Conservation (phyloP, 345 rosid genomes). For the Passiflora organensis region DNA sequence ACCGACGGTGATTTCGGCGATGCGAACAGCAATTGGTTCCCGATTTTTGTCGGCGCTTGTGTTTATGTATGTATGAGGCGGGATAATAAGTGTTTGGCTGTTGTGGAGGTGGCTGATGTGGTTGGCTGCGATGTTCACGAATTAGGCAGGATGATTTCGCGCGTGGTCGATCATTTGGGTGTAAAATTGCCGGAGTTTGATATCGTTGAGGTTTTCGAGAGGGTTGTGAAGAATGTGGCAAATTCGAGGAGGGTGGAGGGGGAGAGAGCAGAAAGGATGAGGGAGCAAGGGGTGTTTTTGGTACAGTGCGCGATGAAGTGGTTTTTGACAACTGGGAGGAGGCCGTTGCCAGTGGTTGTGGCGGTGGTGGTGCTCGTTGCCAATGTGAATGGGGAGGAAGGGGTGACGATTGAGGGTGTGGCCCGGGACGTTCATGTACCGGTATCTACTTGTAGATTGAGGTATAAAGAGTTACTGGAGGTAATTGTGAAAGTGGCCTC, state of each 20-base stretch:
- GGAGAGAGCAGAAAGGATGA: constrained; percentile 39
- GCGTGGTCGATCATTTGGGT: constrained; percentile 55
- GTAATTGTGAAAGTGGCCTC: constrained; percentile 60
- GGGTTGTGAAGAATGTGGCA: constrained; percentile 27
- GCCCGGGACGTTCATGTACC: constrained; percentile 36
- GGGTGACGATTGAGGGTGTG: constrained; percentile 45
- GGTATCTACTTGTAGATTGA: constrained; percentile 37
- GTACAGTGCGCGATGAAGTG: constrained; percentile 71
- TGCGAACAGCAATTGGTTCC: constrained; percentile 56
- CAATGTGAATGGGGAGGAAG: constrained; percentile 45
- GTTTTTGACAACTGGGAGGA: constrained; percentile 70
- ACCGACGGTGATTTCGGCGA: constrained; percentile 61
- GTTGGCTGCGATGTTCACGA: constrained; percentile 56
- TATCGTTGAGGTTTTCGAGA: constrained; percentile 44
- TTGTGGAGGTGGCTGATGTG: constrained; percentile 39
- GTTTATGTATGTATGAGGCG: constrained; percentile 48
- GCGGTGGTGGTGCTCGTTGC: constrained; percentile 67
- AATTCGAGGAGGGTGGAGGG: constrained; percentile 30
- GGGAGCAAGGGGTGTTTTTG: constrained; percentile 64
- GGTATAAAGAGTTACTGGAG: constrained; percentile 61
- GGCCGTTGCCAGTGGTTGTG: constrained; percentile 63
- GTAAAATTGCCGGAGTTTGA: constrained; percentile 49
- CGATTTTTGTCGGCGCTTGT: constrained; percentile 61
- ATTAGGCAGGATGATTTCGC: constrained; percentile 57
- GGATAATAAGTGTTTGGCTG: constrained; percentile 42